Percentiles rank a stretch among this genome's conserved stretches.
These are phyloP conservation scores for Aspergillus candidus DNA, from an alignment of 2,329 filamentous ascomycete species.

Conservation along the genomic window DNA sequence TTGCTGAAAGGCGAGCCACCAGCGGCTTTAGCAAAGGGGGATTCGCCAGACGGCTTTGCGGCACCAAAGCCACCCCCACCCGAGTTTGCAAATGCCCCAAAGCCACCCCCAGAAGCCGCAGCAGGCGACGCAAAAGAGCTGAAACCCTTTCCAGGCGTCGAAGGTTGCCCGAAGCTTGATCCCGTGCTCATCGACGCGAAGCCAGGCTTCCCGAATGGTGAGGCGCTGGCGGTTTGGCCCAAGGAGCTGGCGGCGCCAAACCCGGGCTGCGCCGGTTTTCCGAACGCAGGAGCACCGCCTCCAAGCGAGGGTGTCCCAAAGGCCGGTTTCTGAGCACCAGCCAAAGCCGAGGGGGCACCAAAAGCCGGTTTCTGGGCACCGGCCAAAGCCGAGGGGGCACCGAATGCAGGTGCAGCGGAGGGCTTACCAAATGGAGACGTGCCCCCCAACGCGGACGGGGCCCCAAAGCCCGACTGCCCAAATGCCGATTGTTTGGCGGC, in stretches of 20 bases:
- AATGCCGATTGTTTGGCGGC: constrained; percentile 19
- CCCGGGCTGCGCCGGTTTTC: constrained; percentile 23
- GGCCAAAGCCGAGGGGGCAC: constrained; percentile 23
- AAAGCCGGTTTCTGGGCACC: constrained; percentile 22
- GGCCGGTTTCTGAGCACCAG: constrained; percentile 16
- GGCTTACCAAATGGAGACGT: constrained; percentile 25
- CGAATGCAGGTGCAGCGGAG: constrained; percentile 21
- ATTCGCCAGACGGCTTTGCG: constrained; percentile 19
- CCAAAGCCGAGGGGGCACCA: constrained; percentile 25
- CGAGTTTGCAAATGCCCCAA: constrained; percentile 28
- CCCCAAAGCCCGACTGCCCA: constrained; percentile 24
- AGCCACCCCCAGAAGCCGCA: constrained; percentile 24
- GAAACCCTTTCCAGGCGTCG: constrained; percentile 21
- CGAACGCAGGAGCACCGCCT: constrained; percentile 28
- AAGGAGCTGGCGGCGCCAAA: constrained; percentile 34
- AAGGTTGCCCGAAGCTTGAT: constrained; percentile 28
- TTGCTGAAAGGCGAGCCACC: constrained; percentile 15
- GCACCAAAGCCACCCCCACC: constrained; percentile 21
- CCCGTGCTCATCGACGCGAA: constrained; percentile 19
- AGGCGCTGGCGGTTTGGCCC: constrained; percentile 19
- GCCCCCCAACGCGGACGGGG: constrained; percentile 16
- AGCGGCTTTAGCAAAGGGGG: constrained; percentile 23
- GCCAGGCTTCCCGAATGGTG: constrained; percentile 31
- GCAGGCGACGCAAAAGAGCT: constrained; percentile 14
- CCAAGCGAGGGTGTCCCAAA: constrained; percentile 30